Base-by-base conservation (phyloP, 1,139 yeast genomes). In the Meyerozyma guilliermondii region DNA sequence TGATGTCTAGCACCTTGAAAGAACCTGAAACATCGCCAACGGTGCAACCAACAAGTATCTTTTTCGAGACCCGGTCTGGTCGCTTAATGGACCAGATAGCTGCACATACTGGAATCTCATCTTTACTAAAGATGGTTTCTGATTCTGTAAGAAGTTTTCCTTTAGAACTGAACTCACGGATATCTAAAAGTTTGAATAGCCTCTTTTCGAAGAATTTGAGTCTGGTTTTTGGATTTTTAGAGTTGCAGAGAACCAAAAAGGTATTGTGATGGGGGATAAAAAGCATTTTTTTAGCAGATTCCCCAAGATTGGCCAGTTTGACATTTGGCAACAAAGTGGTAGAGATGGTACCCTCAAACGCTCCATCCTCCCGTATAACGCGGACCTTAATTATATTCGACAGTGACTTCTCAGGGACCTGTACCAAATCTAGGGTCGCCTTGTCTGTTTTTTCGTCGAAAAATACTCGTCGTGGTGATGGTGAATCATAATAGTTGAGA, bases 311-410 rank as follows among this genome's bases (percentile, higher is more conserved):
- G 0, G 73, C 46, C 46, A 66, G 75, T 40, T 59, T 60, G 4
- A 66, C 48, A 9, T 54, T 50, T n/a, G 65, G 66, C 23, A 45
- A 55, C 46, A 41, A 60, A 43, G 49, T 66, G 0, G 63, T 52
- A 33, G 47, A 59, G 1, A 77, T 46, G 2, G 59, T 54, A 0
- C 72, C 60, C 2, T 71, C 45, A 26, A 69, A 63, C 16, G 80
- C 56, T 0, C 83, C 83, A 48, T 78, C 81, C 40, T 74, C 80
- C 45, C 81, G 59, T 2, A 76, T 55, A 8, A 74, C 56, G 70
- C 71, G 40, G 71, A 51, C 9, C 54, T 51, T 22, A 54, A 54
- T 3, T 40, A 29, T 4, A 46, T 41, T 7, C 40, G 44, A 7
- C 27, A 39, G 30, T 40, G 44, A 5, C 30, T 37, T 37, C 43